Percentiles rank a stretch among this genome's conserved stretches.
Conservation (phyloP, 768 basidiomycete species). For the Boletus barrowsii region DNA sequence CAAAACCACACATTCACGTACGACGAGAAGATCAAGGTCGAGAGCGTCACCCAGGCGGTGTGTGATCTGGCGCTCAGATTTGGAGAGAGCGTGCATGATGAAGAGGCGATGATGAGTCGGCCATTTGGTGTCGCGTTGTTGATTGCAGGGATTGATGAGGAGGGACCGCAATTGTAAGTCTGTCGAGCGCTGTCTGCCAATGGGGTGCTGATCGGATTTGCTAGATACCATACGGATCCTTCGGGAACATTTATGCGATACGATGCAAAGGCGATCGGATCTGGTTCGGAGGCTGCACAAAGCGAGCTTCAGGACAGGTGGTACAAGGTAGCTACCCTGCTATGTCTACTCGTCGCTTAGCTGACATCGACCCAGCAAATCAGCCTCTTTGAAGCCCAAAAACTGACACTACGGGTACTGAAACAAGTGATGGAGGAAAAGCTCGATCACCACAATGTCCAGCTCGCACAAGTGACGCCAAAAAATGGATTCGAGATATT, state of each 20-base stretch:
- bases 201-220: constrained; percentile 5
- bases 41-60: constrained; percentile 96
- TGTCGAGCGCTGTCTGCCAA: not conserved
- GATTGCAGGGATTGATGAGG: constrained; percentile 96
- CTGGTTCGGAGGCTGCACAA: constrained; percentile 96
- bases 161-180: constrained; percentile 90
- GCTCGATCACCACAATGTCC: constrained; percentile 97
- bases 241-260: constrained; percentile 97
- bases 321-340: constrained; percentile 65
- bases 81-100: constrained; percentile 98
- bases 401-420: constrained; percentile 80
- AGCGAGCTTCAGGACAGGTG: constrained; percentile 96
- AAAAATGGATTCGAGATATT: constrained; percentile 87
- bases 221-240: constrained; percentile 95
- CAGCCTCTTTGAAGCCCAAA: constrained; percentile 84
- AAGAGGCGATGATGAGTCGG: constrained; percentile 98
- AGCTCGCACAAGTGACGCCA: constrained; percentile 91
- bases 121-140: constrained; percentile 97
- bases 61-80: constrained; percentile 96
- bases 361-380: constrained; percentile 64
- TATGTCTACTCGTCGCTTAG: not conserved
- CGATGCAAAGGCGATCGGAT: constrained; percentile 97
- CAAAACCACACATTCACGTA: constrained; percentile 97
- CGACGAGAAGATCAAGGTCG: constrained; percentile 95
- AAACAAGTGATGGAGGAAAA: constrained; percentile 99